Evolutionary conservation across 352 stramenopile genomes (phyloP).

Genomic region (Pythium pyrilobum): DNA sequence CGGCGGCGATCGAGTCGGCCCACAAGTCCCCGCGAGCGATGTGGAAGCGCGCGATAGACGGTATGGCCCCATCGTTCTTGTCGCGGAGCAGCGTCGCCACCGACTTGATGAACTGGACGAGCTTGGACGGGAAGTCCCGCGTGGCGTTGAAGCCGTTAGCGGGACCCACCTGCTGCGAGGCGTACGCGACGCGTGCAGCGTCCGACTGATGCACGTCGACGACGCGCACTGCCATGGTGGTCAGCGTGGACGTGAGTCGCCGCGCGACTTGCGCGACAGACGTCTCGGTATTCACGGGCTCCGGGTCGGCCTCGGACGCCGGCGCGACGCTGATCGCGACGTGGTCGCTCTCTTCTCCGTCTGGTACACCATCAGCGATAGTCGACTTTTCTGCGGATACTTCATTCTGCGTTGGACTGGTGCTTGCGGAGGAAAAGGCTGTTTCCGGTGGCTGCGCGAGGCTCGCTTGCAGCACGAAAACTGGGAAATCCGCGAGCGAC

Average conservation of each 20-base stretch:
- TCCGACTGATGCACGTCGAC: not conserved
- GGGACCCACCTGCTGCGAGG: not conserved
- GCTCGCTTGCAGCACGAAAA: not conserved
- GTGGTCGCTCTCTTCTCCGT: too few species aligned
- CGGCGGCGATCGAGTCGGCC: slow-evolving; percentile 52
- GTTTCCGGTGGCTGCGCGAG: not conserved
- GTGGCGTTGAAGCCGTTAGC: not conserved
- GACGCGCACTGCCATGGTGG: not conserved
- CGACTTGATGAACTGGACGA: slow-evolving; percentile 7
- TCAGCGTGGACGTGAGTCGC: not conserved
- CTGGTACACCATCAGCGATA: too few species aligned
- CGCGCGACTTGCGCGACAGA: not conserved
- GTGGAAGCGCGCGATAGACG: not conserved
- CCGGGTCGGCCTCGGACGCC: too few species aligned
- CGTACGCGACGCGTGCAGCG: not conserved
- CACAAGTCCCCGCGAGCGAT: slow-evolving; percentile 28
- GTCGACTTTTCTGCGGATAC: too few species aligned
- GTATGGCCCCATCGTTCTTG: not conserved
- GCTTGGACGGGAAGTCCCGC: slow-evolving; percentile 8
- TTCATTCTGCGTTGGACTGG: too few species aligned
- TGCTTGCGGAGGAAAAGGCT: too few species aligned
- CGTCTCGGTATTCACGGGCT: too few species aligned
- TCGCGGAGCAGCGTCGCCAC: not conserved
- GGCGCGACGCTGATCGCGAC: too few species aligned
- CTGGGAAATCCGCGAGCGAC: too few species aligned